Evolutionary conservation across 345 rosid genomes (phyloP).

Genomic region (Populus simonii): DNA sequence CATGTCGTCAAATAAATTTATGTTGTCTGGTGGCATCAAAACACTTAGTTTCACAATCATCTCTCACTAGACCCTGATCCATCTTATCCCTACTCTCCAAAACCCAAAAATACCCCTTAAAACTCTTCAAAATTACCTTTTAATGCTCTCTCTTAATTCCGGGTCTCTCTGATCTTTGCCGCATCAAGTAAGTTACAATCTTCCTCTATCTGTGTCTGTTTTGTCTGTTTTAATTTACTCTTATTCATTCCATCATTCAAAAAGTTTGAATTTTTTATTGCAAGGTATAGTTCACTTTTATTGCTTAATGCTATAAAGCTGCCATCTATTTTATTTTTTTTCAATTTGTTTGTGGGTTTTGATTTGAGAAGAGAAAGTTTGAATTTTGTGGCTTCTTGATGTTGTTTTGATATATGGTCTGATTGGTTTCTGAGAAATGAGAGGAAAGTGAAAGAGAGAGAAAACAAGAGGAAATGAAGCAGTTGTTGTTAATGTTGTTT

Average conservation of each 20-base stretch:
- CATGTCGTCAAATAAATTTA: background rate
- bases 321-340: background rate
- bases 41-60: background rate
- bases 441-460: background rate
- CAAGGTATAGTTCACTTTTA: background rate
- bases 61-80: background rate
- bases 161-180: background rate
- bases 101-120: conserved; percentile 2
- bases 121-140: background rate
- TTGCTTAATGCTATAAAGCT: background rate
- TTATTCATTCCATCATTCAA: background rate
- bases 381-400: background rate
- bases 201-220: background rate
- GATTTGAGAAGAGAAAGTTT: background rate
- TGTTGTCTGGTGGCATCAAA: background rate
- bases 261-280: background rate
- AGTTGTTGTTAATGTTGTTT: background rate
- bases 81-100: background rate
- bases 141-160: background rate
- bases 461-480: background rate
- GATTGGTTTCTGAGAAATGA: background rate
- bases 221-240: background rate
- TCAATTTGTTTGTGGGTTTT: background rate
- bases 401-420: background rate
- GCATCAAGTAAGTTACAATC: background rate